Evolutionary conservation across 2,329 filamentous ascomycete genomes (phyloP).

Genomic region (Fusarium subtropicale): DNA sequence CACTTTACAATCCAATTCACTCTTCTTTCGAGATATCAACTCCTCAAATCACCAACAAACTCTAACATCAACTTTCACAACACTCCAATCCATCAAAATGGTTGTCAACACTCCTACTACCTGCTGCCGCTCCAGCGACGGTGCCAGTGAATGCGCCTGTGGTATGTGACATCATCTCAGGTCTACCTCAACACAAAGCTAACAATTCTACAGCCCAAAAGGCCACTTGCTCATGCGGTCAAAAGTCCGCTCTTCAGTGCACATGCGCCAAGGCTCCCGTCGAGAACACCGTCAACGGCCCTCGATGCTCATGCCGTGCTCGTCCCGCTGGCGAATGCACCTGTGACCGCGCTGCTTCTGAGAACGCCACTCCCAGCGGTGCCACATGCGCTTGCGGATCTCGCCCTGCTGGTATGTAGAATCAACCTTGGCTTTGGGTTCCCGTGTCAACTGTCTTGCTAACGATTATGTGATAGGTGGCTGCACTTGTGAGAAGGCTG

Average conservation of each 20-base stretch:
- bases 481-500: conserved; percentile 85
- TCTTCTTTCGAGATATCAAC: not conserved
- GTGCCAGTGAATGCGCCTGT: conserved; percentile 63
- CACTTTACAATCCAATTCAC: conserved; percentile 5
- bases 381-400: conserved; percentile 81
- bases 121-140: conserved; percentile 67
- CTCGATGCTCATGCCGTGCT: conserved; percentile 85
- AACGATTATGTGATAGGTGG: conserved; percentile 59
- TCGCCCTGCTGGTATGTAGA: conserved; percentile 72
- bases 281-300: conserved; percentile 80
- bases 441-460: conserved; percentile 20
- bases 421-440: not conserved
- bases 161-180: conserved; percentile 57
- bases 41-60: not conserved
- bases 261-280: conserved; percentile 79
- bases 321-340: conserved; percentile 84
- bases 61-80: not conserved
- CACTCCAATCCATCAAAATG: conserved; percentile 47
- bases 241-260: conserved; percentile 88
- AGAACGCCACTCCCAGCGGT: conserved; percentile 73
- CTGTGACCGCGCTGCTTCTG: conserved; percentile 76
- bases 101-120: conserved; percentile 56
- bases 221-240: conserved; percentile 87
- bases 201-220: conserved; percentile 62
- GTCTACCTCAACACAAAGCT: not conserved